Evolutionary conservation across 805 yeast species (phyloP).

Genomic region (Barnettozyma salicaria): DNA sequence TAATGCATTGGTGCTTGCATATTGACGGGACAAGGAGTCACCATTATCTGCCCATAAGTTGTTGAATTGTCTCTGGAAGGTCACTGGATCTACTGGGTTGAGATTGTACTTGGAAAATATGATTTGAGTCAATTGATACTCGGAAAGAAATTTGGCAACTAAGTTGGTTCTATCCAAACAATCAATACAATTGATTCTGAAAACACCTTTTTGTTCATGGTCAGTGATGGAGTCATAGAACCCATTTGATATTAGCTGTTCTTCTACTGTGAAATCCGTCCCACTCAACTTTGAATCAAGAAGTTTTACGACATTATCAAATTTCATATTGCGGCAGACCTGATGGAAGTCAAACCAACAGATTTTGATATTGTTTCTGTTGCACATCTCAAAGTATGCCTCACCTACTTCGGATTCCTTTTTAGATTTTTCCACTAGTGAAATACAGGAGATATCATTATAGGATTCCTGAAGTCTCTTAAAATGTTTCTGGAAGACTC

Average conservation of each 20-base stretch:
- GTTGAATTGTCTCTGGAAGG: slow-evolving; percentile 27
- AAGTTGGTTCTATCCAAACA: slow-evolving; percentile 60
- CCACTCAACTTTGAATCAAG: slow-evolving; percentile 23
- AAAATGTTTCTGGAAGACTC: slow-evolving; percentile 30
- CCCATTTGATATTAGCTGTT: slow-evolving; percentile 22
- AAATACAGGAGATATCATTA: slow-evolving; percentile 29
- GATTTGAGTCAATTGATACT: slow-evolving; percentile 18
- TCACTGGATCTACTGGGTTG: neutral
- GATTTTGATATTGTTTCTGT: slow-evolving; percentile 33
- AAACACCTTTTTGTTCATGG: slow-evolving; percentile 44
- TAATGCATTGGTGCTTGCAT: slow-evolving; percentile 52
- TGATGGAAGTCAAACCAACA: slow-evolving; percentile 62
- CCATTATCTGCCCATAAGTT: slow-evolving; percentile 64
- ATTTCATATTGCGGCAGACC: slow-evolving; percentile 39
- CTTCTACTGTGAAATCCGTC: slow-evolving; percentile 14
- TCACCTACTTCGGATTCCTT: slow-evolving; percentile 33
- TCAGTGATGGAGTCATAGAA: slow-evolving; percentile 27
- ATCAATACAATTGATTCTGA: slow-evolving; percentile 56
- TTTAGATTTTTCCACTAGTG: slow-evolving; percentile 34
- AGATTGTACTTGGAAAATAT: slow-evolving; percentile 24
- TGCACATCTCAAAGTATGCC: slow-evolving; percentile 35
- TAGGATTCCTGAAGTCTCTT: slow-evolving; percentile 20
- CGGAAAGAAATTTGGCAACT: slow-evolving; percentile 38
- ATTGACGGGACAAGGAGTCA: slow-evolving; percentile 57
- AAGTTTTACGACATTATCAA: slow-evolving; percentile 31